These are phyloP conservation scores for Cutaneotrichosporon cavernicola DNA, from an alignment of 1,284 basidiomycete genomes.

Conservation along the genomic window DNA sequence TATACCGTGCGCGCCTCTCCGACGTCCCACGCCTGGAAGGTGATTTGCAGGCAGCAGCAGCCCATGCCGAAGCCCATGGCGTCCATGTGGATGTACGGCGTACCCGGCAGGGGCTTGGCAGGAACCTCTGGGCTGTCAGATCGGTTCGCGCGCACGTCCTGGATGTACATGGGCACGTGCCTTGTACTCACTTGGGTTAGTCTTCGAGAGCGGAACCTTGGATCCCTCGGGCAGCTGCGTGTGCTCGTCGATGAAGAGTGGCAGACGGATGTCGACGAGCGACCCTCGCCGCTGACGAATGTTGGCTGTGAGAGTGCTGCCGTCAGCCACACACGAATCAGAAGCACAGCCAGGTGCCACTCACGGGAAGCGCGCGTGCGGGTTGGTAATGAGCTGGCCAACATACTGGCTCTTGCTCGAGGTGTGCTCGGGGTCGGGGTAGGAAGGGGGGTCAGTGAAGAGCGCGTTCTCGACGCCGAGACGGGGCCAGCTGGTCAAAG, in stretches of 20 bases:
- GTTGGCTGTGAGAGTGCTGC: slow-evolving; percentile 73
- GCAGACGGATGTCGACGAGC: slow-evolving; percentile 94
- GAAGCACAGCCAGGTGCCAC: slow-evolving; percentile 56
- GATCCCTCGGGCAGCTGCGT: slow-evolving; percentile 56
- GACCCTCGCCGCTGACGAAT: slow-evolving; percentile 85
- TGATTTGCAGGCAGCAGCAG: slow-evolving; percentile 95
- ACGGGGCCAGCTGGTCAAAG: slow-evolving; percentile 92
- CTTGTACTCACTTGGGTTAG: slow-evolving; percentile 26
- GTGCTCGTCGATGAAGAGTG: slow-evolving; percentile 82
- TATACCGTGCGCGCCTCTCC: slow-evolving; percentile 88
- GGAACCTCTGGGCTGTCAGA: slow-evolving; percentile 27
- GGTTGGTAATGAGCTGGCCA: slow-evolving; percentile 93
- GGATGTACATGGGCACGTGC: slow-evolving; percentile 1
- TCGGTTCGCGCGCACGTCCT: slow-evolving; percentile 5
- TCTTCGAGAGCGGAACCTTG: slow-evolving; percentile 31
- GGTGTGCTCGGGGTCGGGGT: slow-evolving; percentile 75
- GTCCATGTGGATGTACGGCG: slow-evolving; percentile 89
- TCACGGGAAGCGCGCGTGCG: slow-evolving; percentile 89
- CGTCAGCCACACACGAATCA: slow-evolving; percentile 4
- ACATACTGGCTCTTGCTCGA: slow-evolving; percentile 79
- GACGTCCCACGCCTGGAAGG: slow-evolving; percentile 94
- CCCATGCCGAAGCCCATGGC: slow-evolving; percentile 99
- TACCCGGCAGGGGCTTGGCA: slow-evolving; percentile 52
- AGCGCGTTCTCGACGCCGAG: slow-evolving; percentile 75
- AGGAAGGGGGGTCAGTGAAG: slow-evolving; percentile 87